Base-by-base conservation (phyloP, 306 rosid species). In the Rosa lucieae region DNA sequence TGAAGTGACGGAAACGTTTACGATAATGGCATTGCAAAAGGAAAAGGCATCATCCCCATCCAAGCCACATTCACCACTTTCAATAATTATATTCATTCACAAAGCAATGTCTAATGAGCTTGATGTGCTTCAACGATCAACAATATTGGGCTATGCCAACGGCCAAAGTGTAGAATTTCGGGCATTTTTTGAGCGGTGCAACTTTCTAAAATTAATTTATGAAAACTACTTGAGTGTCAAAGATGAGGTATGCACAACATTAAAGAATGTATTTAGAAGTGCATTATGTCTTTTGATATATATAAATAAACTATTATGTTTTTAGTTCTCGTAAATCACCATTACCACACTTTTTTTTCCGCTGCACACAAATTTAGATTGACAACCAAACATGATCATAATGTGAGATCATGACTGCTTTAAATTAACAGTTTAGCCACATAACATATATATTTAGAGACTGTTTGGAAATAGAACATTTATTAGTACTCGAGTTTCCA, bases 41-140 rank as follows among this genome's bases (percentile, higher is more conserved):
- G 67, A 61, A 39, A 61, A 61, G 15, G 39, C 75, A 0, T 48
- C 43, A 0, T 26, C 56, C 8, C 15, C 42, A 17, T 51, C 40
- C 52, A 10, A 42, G 7, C 53, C 76, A 8, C 18, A 7, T 10
- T 81, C 80, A 23, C 80, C 84, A 7, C 12, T 76, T 42, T 75
- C 26, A n/a, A 11, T 81, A 7, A 48, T 76, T 71, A 15, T 39
- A 1, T 14, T 70, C 35, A 21, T 61, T 18, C 66, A 81, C 46
- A 81, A 76, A 55, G 67, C 84, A 23, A 59, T 76, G 23, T 8
- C 77, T 20, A 55, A 48, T 59, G 80, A 47, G 72, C 67, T 81
- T 4, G 66, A 61, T 73, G 77, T 29, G 44, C 77, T 81, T 59
- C 77, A 81, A 68, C 80, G 48, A 53, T 69, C 52, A 49, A 66